phyloP scores from a whole-genome alignment of 371 early-diverging fungal species.

The Mortierella sp. region DNA sequence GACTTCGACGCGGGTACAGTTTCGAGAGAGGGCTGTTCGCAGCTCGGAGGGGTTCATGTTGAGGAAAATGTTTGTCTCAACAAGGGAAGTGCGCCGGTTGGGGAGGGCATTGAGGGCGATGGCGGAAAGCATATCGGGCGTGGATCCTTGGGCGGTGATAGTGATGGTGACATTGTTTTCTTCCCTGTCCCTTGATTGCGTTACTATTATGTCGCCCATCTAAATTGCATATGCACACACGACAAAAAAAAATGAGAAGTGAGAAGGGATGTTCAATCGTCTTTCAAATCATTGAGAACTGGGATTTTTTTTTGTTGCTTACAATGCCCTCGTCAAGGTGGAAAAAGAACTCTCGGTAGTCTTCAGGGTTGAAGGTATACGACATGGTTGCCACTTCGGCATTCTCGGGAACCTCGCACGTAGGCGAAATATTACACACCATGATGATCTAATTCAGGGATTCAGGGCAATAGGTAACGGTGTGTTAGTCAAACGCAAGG shows the following conservation, averaged over 20 bases:
- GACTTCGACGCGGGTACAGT: neutral
- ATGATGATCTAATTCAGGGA: neutral
- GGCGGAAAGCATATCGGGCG: neutral
- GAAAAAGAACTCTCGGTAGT: neutral
- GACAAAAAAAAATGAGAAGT: neutral
- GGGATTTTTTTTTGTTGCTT: neutral
- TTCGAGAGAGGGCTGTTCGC: neutral
- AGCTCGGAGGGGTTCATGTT: neutral
- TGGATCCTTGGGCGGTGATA: neutral
- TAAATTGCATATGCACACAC: neutral
- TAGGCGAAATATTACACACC: neutral
- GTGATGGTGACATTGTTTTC: neutral
- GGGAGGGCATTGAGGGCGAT: neutral
- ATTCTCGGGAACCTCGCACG: neutral
- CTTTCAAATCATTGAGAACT: too few relatives aligned
- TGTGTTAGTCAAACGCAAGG: neutral
- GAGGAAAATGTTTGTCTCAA: neutral
- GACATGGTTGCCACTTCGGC: neutral
- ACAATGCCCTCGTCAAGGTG: constrained; percentile 12
- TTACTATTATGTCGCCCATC: neutral
- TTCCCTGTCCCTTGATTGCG: neutral
- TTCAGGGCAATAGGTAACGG: neutral
- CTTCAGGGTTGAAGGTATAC: neutral
- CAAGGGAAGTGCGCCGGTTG: neutral
- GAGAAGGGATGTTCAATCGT: too few relatives aligned